Conservation (phyloP, 352 stramenopile genomes). For the Phytophthora boehmeriae region DNA sequence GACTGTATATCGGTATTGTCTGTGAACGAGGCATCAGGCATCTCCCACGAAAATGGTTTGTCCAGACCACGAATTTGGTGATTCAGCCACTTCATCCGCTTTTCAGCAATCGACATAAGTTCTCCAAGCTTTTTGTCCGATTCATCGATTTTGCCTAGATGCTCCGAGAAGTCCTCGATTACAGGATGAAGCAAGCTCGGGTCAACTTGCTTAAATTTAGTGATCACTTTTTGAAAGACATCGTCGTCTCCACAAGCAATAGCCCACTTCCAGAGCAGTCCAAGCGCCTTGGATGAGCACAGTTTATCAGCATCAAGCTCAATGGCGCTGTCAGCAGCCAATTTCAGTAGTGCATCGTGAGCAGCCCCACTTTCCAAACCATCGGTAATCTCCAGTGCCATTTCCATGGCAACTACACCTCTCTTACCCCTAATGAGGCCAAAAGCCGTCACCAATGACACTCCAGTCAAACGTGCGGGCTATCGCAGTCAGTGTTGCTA, state of each 20-base stretch:
- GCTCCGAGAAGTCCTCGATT: slow-evolving; percentile 1
- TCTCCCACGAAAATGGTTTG: slow-evolving; percentile 26
- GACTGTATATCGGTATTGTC: slow-evolving; percentile 5
- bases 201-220: slow-evolving; percentile 3
- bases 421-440: background rate
- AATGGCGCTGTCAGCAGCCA: background rate
- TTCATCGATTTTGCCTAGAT: background rate
- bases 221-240: background rate
- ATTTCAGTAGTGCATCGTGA: slow-evolving; percentile 2
- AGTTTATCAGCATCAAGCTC: background rate
- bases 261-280: slow-evolving; percentile 7
- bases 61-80: slow-evolving; percentile 12
- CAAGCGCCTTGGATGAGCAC: background rate
- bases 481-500: slow-evolving; percentile 7
- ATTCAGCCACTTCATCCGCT: slow-evolving; percentile 15
- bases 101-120: background rate
- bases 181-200: background rate
- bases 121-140: background rate
- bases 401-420: background rate
- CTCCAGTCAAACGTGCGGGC: slow-evolving; percentile 17
- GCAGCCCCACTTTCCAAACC: background rate
- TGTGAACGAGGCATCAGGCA: slow-evolving; percentile 11
- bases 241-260: slow-evolving; percentile 4
- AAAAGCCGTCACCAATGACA: slow-evolving; percentile 6
- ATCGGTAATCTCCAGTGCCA: slow-evolving; percentile 5